Percentiles rank a stretch among this genome's conserved stretches.
Evolutionary conservation across 768 basidiomycete species (phyloP).

Genomic region (Paxillus involutus): DNA sequence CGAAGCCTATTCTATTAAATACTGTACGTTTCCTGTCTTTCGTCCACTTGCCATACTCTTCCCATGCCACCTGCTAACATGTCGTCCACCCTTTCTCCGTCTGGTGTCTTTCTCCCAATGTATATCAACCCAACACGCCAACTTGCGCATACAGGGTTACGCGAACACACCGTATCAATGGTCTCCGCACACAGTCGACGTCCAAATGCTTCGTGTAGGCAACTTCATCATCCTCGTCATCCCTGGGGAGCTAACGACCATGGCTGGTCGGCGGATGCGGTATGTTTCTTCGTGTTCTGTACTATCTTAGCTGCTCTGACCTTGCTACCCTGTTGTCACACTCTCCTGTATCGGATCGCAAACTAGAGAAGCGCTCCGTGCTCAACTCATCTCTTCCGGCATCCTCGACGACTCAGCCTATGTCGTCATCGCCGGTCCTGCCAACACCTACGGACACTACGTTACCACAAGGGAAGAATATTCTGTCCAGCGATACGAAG

Average conservation of each 20-base stretch:
- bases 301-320: constrained; percentile 1
- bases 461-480: constrained; percentile 75
- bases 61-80: not conserved
- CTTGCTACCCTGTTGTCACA: not conserved
- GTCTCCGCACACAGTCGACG: constrained; percentile 70
- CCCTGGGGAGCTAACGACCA: constrained; percentile 80
- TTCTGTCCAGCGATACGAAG: constrained; percentile 74
- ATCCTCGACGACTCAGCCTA: constrained; percentile 68
- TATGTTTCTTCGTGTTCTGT: constrained; percentile 29
- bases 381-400: constrained; percentile 59
- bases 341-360: not conserved
- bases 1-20: constrained; percentile 79
- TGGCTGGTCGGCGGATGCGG: constrained; percentile 78
- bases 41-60: not conserved
- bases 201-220: constrained; percentile 77
- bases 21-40: constrained; percentile 34
- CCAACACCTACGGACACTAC: constrained; percentile 78
- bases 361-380: constrained; percentile 63
- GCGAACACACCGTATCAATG: constrained; percentile 70
- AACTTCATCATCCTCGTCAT: constrained; percentile 75
- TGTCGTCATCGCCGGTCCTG: constrained; percentile 79
- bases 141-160: constrained; percentile 45
- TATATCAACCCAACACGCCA: constrained; percentile 14
- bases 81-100: no score
- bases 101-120: no score